Base-by-base conservation (phyloP, 1,284 basidiomycete genomes). In the Sporisorium scitamineum region DNA sequence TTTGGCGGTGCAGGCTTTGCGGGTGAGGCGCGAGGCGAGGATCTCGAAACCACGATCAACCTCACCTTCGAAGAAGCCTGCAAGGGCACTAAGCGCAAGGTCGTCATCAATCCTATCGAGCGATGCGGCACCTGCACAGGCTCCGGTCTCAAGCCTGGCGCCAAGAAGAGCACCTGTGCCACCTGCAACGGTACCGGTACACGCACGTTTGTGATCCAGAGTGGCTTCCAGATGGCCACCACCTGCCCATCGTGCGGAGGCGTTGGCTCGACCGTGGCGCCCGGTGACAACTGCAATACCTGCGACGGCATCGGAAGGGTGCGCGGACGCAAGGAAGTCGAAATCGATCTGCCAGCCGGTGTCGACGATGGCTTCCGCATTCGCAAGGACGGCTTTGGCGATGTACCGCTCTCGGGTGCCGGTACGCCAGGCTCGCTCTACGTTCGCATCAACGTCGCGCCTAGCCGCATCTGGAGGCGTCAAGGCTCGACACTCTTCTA, bases 361-460 rank as follows among this genome's bases (percentile, higher is more conserved):
- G 92, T 98, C 57, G 97, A 99, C 86, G 95, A 99, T 85, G 97
- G 97, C 29, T 97, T 96, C 93, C 90, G 91, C 62, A 90, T 99
- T 78, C 92, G 93, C 70, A 88, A 99, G 55, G 90, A 93, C 13
- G 90, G 91, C 44, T 89, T 90, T 51, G 97, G 97, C 37, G 95
- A 99, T 87, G 92, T 91, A 34, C 92, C 97, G 24, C 86, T 96
- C 24, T 83, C 81, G n/a, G 85, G 84, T 27, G 88, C 90, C 31
- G 91, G 92, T 41, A 91, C 67, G 16, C 67, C 90, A 9, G 97
- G 97, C 2, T 94, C 97, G 86, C 89, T 99, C 26, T 90, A 93
- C 74, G 92, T 99, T 47, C 90, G 95, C 72, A 90, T 99, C 70
- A 90, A 90, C 80, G 94, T 99, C 53, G 89, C 91, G 18, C 87